Percentiles rank a stretch among this genome's conserved stretches.
Conservation (phyloP, 176 grass and related monocot species). For the Cenchrus purpureus region DNA sequence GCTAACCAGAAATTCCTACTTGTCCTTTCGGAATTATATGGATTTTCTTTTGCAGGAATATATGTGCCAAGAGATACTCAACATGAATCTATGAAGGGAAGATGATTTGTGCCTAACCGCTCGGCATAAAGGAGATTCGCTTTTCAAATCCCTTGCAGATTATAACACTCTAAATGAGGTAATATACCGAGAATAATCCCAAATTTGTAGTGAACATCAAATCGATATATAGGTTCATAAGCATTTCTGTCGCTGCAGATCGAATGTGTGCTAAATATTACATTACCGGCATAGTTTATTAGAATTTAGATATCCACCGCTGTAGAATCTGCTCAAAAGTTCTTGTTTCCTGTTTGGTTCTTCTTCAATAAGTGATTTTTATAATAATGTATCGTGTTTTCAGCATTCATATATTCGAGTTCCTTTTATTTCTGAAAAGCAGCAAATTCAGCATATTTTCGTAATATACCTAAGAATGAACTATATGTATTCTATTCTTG, state of each 20-base stretch:
- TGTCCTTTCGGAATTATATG: not conserved
- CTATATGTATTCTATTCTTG: conserved; percentile 18
- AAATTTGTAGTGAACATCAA: not conserved
- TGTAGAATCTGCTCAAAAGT: conserved; percentile 3
- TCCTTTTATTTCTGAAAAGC: not conserved
- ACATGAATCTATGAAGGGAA: conserved; percentile 9
- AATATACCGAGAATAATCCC: conserved; percentile 45
- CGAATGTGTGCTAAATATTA: conserved; percentile 1
- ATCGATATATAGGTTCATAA: conserved; percentile 37
- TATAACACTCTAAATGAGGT: conserved; percentile 19
- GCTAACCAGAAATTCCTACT: not conserved
- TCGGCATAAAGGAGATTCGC: conserved; percentile 14
- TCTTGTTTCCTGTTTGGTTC: not conserved
- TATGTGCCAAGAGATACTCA: not conserved
- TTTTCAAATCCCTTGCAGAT: conserved; percentile 25
- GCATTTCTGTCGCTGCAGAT: conserved; percentile 5
- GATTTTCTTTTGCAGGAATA: not conserved
- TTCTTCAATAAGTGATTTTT: not conserved
- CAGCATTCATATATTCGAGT: conserved; percentile 9
- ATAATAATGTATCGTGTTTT: not conserved
- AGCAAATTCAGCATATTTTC: not conserved
- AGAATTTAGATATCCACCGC: conserved; percentile 26
- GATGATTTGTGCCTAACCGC: not conserved
- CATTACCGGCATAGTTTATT: conserved; percentile 12
- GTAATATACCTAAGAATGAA: conserved; percentile 44